Evolutionary conservation across 306 rosid genomes (phyloP).

Genomic region (Lathyrus oleraceus): DNA sequence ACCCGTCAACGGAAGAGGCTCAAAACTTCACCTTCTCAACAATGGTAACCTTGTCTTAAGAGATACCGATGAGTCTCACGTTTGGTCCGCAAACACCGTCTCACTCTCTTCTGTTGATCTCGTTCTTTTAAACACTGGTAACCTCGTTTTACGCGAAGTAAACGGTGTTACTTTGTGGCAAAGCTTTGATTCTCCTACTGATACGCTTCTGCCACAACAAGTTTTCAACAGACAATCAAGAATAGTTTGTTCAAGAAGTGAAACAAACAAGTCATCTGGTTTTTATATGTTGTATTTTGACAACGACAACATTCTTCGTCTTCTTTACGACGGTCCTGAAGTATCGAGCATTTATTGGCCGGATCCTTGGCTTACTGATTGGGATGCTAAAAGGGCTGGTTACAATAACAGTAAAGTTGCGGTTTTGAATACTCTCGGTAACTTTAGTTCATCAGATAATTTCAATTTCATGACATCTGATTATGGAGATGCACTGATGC

Average conservation of each 20-base stretch:
- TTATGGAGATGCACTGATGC: slow-evolving; percentile 32
- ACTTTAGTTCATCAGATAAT: slow-evolving; percentile 52
- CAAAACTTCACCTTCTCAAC: slow-evolving; percentile 46
- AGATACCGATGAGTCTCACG: slow-evolving; percentile 35
- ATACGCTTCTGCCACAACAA: slow-evolving; percentile 56
- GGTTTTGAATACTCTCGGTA: slow-evolving; percentile 43
- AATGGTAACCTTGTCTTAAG: slow-evolving; percentile 43
- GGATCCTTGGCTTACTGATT: slow-evolving; percentile 41
- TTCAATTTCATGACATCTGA: slow-evolving; percentile 44
- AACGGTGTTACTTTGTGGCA: slow-evolving; percentile 41
- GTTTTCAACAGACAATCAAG: slow-evolving; percentile 36
- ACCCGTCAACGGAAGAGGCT: slow-evolving; percentile 49
- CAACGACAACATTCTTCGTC: slow-evolving; percentile 49
- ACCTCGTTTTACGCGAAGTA: slow-evolving; percentile 38
- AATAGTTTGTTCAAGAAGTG: slow-evolving; percentile 54
- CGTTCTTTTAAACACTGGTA: slow-evolving; percentile 39
- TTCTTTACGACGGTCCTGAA: slow-evolving; percentile 54
- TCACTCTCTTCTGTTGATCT: slow-evolving; percentile 24
- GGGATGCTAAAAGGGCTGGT: slow-evolving; percentile 40
- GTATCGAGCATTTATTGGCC: slow-evolving; percentile 63
- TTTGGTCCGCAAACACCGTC: slow-evolving; percentile 51
- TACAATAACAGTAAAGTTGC: slow-evolving; percentile 55
- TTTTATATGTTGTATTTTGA: slow-evolving; percentile 51
- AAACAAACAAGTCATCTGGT: slow-evolving; percentile 50
- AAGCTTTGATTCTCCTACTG: slow-evolving; percentile 53